Percentiles rank a stretch among this genome's conserved stretches.
Evolutionary conservation across 352 stramenopile species (phyloP).

Genomic region (Phytophthora idaei): DNA sequence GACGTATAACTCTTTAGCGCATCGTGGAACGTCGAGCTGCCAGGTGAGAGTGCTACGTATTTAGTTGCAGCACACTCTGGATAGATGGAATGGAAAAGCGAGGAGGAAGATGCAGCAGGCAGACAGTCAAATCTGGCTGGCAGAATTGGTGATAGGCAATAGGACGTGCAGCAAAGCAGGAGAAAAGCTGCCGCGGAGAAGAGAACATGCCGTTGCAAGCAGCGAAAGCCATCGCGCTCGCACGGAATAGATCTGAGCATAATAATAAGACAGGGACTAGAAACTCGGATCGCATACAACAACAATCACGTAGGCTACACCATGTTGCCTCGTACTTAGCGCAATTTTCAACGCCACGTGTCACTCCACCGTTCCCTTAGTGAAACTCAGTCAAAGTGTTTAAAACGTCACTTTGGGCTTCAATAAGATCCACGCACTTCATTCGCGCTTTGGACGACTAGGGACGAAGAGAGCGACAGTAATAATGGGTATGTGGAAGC

Average conservation of each 20-base stretch:
- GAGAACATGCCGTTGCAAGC: constrained; percentile 3
- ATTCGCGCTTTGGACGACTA: constrained; percentile 37
- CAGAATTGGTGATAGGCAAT: constrained; percentile 30
- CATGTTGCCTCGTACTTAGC: constrained; percentile 25
- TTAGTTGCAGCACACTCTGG: background rate
- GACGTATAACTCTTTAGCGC: background rate
- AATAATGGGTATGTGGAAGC: constrained; percentile 64
- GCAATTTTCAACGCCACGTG: constrained; percentile 30
- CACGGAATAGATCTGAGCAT: constrained; percentile 36
- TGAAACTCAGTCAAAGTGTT: constrained; percentile 42
- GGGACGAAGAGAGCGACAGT: constrained; percentile 7
- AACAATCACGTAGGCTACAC: too few species aligned
- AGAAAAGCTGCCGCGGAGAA: constrained; percentile 22
- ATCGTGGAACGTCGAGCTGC: background rate
- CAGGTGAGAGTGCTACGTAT: too few species aligned
- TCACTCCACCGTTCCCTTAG: constrained; percentile 34
- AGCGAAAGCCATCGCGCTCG: constrained; percentile 5
- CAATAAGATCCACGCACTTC: constrained; percentile 24
- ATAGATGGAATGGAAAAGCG: constrained; percentile 13
- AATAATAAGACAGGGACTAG: constrained; percentile 23
- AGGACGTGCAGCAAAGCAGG: constrained; percentile 19
- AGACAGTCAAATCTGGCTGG: constrained; percentile 10
- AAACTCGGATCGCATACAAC: constrained; percentile 13
- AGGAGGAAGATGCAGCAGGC: constrained; percentile 14
- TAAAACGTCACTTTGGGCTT: constrained; percentile 33